A percentile compares a stretch with the other conserved stretches of the same genome.
Conservation (phyloP, 2,329 filamentous ascomycete species). For the Leptographium galeiforme region DNA sequence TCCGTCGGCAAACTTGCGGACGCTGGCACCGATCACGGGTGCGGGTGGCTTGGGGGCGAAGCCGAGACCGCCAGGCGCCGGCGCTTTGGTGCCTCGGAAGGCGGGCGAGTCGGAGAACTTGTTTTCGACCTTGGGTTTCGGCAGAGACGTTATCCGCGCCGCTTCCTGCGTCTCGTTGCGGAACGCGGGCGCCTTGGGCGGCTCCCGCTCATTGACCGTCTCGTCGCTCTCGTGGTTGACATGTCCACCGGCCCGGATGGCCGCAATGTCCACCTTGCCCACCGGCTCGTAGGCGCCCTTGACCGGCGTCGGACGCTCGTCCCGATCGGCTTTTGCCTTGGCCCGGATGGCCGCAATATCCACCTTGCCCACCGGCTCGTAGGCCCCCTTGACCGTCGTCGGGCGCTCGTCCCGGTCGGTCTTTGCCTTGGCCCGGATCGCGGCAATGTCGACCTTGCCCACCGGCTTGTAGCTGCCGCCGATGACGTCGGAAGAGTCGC, state of each 20-base stretch:
- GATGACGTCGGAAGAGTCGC: constrained; percentile 48
- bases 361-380: constrained; percentile 67
- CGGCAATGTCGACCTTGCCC: constrained; percentile 93
- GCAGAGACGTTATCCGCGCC: constrained; percentile 72
- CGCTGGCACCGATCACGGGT: constrained; percentile 66
- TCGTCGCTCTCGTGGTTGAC: constrained; percentile 17
- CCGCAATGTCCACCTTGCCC: constrained; percentile 1
- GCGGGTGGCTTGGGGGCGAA: constrained; percentile 46
- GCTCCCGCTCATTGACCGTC: constrained; percentile 17
- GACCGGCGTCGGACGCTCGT: background rate
- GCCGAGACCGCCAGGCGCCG: constrained; percentile 56
- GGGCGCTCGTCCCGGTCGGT: constrained; percentile 36
- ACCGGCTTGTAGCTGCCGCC: constrained; percentile 82
- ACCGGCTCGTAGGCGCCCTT: constrained; percentile 3
- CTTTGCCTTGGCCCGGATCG: constrained; percentile 66
- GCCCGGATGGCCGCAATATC: constrained; percentile 58
- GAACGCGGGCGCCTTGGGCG: constrained; percentile 56
- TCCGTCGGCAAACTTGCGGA: constrained; percentile 85
- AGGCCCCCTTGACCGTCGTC: constrained; percentile 74
- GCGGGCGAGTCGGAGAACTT: constrained; percentile 60
- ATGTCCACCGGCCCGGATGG: background rate
- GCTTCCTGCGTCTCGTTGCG: constrained; percentile 46
- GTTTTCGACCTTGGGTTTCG: constrained; percentile 90
- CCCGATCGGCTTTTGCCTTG: too few relatives aligned
- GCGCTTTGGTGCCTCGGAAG: constrained; percentile 83